phyloP scores from a whole-genome alignment of 139 green algal genomes.

The Spirogloea muscicola region DNA sequence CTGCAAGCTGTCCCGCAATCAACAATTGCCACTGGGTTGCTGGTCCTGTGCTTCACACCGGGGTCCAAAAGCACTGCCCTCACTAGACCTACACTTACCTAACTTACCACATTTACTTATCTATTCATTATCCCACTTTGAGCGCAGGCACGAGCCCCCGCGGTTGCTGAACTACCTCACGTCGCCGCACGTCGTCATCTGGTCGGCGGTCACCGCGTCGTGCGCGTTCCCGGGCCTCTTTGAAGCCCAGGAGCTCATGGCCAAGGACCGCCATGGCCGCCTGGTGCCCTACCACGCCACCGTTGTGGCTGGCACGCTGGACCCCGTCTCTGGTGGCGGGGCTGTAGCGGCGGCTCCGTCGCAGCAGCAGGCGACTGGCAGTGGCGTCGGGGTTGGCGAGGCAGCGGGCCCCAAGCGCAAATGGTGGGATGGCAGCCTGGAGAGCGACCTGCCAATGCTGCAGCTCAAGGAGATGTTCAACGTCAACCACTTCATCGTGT shows the following conservation, averaged over 20 bases:
- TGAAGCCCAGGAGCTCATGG: slow-evolving; percentile 49
- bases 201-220: slow-evolving; percentile 55
- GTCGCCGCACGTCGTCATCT: slow-evolving; percentile 57
- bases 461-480: slow-evolving; percentile 60
- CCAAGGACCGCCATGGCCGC: slow-evolving; percentile 41
- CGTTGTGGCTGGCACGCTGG: too few species aligned
- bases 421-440: slow-evolving; percentile 54
- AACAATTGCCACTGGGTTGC: too few species aligned
- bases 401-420: slow-evolving; percentile 9
- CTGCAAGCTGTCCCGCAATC: too few species aligned
- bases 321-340: too few species aligned
- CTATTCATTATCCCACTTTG: background rate
- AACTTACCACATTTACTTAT: too few species aligned
- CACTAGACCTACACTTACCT: too few species aligned
- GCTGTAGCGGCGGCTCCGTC: background rate
- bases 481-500: slow-evolving; percentile 64
- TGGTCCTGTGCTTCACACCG: too few species aligned
- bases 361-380: too few species aligned
- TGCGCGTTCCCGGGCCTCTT: slow-evolving; percentile 62
- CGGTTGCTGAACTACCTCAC: slow-evolving; percentile 62
- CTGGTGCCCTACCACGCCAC: slow-evolving; percentile 43
- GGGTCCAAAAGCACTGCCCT: too few species aligned
- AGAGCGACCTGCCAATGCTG: slow-evolving; percentile 55
- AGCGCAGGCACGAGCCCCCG: slow-evolving; percentile 72
- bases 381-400: background rate